These are phyloP conservation scores for Eucalyptus sp. DNA, from an alignment of 345 rosid genomes.

Conservation along the genomic window DNA sequence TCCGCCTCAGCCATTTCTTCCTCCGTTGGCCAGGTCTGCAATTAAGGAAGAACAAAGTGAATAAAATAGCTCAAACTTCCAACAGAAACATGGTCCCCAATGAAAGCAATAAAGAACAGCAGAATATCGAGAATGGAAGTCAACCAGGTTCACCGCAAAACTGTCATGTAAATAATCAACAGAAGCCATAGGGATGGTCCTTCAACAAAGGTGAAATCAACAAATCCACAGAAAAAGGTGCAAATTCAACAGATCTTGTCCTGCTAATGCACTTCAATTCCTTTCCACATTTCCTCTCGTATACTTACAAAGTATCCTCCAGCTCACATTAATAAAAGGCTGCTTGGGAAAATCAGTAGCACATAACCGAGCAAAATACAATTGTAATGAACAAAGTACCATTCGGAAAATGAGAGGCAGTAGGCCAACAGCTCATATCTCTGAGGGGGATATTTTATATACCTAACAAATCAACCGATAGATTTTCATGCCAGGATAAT, in stretches of 20 bases:
- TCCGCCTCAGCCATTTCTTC: constrained; percentile 91
- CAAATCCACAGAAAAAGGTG: neutral
- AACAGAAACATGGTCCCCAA: neutral
- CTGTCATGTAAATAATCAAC: neutral
- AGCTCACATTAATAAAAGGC: neutral
- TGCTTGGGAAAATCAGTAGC: neutral
- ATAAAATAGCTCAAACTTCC: neutral
- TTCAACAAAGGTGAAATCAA: neutral
- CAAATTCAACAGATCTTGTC: neutral
- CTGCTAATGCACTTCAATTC: neutral
- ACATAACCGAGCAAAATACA: neutral
- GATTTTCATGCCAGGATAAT: neutral
- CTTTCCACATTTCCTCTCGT: neutral
- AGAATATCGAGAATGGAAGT: neutral
- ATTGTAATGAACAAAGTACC: neutral
- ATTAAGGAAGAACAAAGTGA: neutral
- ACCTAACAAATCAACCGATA: neutral
- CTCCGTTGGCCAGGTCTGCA: constrained; percentile 95
- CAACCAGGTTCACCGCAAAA: neutral
- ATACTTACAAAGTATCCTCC: neutral
- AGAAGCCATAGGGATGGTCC: neutral
- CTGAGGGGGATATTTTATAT: neutral
- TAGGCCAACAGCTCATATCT: neutral
- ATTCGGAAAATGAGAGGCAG: neutral
- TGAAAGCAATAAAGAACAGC: neutral